These are phyloP conservation scores for Thielaviopsis musarum DNA, from an alignment of 2,329 filamentous ascomycete genomes.

Conservation along the genomic window DNA sequence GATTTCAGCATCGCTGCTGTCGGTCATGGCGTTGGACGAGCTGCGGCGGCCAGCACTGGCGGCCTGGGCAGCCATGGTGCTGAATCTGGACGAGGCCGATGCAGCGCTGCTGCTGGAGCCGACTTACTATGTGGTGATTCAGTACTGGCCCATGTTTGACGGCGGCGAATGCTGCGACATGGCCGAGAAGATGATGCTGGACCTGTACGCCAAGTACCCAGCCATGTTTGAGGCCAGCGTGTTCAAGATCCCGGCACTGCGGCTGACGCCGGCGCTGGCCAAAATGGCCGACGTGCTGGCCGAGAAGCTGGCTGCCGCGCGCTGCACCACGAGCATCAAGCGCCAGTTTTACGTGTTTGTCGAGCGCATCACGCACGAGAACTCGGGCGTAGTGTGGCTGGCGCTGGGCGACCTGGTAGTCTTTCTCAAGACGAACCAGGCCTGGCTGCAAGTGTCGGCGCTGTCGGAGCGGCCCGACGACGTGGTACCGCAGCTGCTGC, in stretches of 20 bases:
- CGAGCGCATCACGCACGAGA: constrained; percentile 63
- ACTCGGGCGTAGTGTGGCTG: constrained; percentile 67
- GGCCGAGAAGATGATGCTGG: constrained; percentile 45
- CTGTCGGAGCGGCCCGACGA: constrained; percentile 70
- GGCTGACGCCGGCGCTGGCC: constrained; percentile 49
- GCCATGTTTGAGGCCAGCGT: constrained; percentile 48
- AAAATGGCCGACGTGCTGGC: constrained; percentile 48
- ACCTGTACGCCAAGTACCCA: constrained; percentile 47
- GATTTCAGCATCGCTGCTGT: constrained; percentile 85
- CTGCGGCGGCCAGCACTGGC: constrained; percentile 66
- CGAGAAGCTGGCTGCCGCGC: constrained; percentile 27
- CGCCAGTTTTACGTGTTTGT: constrained; percentile 40
- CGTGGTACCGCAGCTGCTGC: constrained; percentile 52
- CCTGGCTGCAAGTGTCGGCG: constrained; percentile 60
- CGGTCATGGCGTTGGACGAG: constrained; percentile 56
- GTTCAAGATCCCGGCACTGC: constrained; percentile 62
- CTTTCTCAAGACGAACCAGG: constrained; percentile 58
- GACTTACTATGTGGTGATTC: constrained; percentile 72
- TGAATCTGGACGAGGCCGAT: constrained; percentile 59
- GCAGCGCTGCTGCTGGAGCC: constrained; percentile 68
- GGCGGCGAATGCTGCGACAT: constrained; percentile 37
- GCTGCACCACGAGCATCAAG: constrained; percentile 19
- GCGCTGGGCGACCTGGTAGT: constrained; percentile 60
- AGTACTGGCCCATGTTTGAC: constrained; percentile 59
- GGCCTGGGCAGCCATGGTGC: constrained; percentile 70